Percentiles rank a stretch among this genome's conserved stretches.
phyloP scores from a whole-genome alignment of 257 asterid genomes.

The Nicotiana benthamiana region DNA sequence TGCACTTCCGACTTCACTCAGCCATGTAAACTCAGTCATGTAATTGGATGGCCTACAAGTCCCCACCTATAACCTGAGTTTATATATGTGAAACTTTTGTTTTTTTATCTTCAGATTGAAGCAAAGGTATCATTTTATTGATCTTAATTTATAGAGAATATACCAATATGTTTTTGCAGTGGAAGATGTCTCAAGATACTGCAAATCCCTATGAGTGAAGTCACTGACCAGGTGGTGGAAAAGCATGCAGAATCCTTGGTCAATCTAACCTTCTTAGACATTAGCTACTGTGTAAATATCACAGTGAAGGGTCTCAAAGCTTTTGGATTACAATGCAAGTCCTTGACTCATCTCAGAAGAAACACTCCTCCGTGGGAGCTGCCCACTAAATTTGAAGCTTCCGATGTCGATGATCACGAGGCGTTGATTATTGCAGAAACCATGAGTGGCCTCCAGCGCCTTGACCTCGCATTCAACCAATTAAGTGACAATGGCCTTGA shows the following conservation, averaged over 20 bases:
- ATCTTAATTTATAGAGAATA: background rate
- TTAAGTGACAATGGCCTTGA: slow-evolving; percentile 1
- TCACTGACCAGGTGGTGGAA: slow-evolving; percentile 16
- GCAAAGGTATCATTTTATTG: background rate
- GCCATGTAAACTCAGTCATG: background rate
- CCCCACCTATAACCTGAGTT: background rate
- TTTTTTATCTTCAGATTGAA: background rate
- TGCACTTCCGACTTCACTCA: background rate
- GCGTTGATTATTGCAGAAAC: slow-evolving; percentile 9
- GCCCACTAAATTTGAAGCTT: background rate
- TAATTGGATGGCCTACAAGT: background rate
- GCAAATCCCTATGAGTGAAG: slow-evolving; percentile 13
- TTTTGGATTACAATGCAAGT: slow-evolving; percentile 16
- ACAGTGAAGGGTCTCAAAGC: slow-evolving; percentile 21
- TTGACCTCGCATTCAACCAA: slow-evolving; percentile 2
- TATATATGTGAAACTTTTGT: background rate
- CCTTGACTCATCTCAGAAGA: slow-evolving; percentile 12
- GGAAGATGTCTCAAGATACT: slow-evolving; percentile 21
- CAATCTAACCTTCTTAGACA: slow-evolving; percentile 14
- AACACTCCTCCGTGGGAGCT: slow-evolving; percentile 3
- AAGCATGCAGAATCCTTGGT: slow-evolving; percentile 9
- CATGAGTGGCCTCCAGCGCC: slow-evolving; percentile 13
- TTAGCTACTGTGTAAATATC: slow-evolving; percentile 15
- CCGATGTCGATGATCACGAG: slow-evolving; percentile 1
- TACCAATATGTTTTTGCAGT: background rate